Conservation (phyloP, 2,329 filamentous ascomycete species). For the Lanzia echinophila region DNA sequence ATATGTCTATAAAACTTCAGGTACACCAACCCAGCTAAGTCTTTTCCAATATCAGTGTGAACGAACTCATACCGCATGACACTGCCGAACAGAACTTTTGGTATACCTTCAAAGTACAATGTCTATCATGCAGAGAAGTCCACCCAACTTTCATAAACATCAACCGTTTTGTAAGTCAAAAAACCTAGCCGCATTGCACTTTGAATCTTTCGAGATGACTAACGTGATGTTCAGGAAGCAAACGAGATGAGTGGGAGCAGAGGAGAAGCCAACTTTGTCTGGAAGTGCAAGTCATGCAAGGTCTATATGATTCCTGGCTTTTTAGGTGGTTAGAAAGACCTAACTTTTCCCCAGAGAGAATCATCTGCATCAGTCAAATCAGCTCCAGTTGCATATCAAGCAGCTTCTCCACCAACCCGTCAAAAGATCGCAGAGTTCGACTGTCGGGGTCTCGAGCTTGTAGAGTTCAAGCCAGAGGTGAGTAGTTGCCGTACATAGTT, state of each 20-base stretch:
- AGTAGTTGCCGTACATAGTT: slow-evolving; percentile 17
- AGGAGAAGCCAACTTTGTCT: slow-evolving; percentile 98
- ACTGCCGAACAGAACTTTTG: slow-evolving; percentile 78
- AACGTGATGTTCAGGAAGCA: slow-evolving; percentile 53
- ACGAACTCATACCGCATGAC: slow-evolving; percentile 79
- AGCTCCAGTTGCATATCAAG: slow-evolving; percentile 64
- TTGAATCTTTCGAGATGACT: background rate
- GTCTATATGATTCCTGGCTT: slow-evolving; percentile 42
- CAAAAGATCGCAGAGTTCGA: slow-evolving; percentile 86
- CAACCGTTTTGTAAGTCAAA: slow-evolving; percentile 65
- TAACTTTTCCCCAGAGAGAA: slow-evolving; percentile 52
- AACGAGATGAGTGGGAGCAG: slow-evolving; percentile 89
- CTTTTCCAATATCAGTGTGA: slow-evolving; percentile 59
- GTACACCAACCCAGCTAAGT: background rate
- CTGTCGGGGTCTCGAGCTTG: slow-evolving; percentile 88
- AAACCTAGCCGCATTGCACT: no score
- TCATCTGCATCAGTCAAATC: slow-evolving; percentile 79
- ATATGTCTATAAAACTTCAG: background rate
- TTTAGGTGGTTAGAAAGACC: background rate
- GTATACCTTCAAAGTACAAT: slow-evolving; percentile 97
- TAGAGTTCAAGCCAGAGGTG: slow-evolving; percentile 85
- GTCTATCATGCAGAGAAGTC: slow-evolving; percentile 90
- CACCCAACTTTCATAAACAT: slow-evolving; percentile 83
- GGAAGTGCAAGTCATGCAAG: slow-evolving; percentile 98
- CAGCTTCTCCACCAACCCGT: slow-evolving; percentile 62